Evolutionary conservation across 495 filamentous ascomycete species (phyloP).

Genomic region (Diplogelasinospora grovesii): DNA sequence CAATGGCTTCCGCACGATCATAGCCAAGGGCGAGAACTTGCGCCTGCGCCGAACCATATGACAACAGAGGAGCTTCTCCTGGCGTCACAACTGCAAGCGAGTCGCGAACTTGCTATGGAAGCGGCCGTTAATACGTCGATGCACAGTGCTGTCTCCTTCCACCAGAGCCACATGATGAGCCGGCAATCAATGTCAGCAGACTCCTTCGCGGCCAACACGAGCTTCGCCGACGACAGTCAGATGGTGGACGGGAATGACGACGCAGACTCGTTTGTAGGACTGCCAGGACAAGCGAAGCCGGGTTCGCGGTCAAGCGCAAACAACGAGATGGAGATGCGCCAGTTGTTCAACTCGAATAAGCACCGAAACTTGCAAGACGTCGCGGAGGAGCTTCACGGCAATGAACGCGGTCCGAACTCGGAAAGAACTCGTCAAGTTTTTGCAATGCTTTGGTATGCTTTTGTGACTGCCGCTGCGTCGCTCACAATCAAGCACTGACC

Average conservation of each 20-base stretch:
- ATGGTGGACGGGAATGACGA: conserved; percentile 60
- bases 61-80: conserved; percentile 62
- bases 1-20: conserved; percentile 48
- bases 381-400: conserved; percentile 63
- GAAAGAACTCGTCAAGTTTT: conserved; percentile 96
- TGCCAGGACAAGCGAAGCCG: conserved; percentile 49
- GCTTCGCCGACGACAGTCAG: conserved; percentile 62
- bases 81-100: conserved; percentile 49
- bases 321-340: conserved; percentile 87
- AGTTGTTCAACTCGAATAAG: conserved; percentile 70
- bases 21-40: conserved; percentile 37
- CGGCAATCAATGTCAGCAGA: conserved; percentile 45
- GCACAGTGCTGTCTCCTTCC: conserved; percentile 41
- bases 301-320: conserved; percentile 64
- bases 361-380: conserved; percentile 73
- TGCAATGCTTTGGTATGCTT: conserved; percentile 87
- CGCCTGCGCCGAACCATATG: conserved; percentile 32
- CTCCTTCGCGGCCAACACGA: conserved; percentile 49
- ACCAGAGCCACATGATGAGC: conserved; percentile 43
- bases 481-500: conserved; percentile 6
- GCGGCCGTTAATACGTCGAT: conserved; percentile 45
- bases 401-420: conserved; percentile 64
- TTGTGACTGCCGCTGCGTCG: too few species aligned
- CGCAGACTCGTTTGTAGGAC: conserved; percentile 51
- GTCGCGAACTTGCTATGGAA: conserved; percentile 46